Percentiles rank a stretch among this genome's conserved stretches.
Evolutionary conservation across 345 rosid genomes (phyloP).

Genomic region (Euphorbia lathyris): DNA sequence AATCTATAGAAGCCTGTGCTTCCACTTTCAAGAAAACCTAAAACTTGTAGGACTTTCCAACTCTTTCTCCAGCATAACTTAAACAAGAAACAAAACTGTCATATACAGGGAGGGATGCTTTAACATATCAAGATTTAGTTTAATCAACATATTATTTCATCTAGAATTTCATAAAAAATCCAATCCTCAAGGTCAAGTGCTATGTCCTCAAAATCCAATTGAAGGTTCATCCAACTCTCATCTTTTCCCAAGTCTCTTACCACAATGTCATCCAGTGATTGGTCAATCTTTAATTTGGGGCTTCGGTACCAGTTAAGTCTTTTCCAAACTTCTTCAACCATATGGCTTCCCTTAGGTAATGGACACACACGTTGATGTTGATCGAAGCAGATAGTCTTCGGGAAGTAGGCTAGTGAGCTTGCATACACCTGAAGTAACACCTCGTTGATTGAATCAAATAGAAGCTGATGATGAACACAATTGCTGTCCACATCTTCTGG

Average conservation of each 20-base stretch:
- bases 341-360: constrained; percentile 39
- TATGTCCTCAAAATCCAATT: constrained; percentile 52
- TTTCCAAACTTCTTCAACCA: constrained; percentile 65
- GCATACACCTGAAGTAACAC: constrained; percentile 46
- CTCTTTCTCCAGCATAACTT: not conserved
- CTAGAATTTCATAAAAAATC: constrained; percentile 58
- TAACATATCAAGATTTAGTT: too few species aligned
- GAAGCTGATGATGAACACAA: constrained; percentile 46
- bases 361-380: constrained; percentile 18
- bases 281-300: constrained; percentile 29
- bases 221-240: constrained; percentile 66
- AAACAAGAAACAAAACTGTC: constrained; percentile 2
- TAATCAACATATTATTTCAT: constrained; percentile 39
- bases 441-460: constrained; percentile 64
- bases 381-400: constrained; percentile 39
- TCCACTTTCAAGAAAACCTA: not conserved
- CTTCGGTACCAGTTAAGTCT: constrained; percentile 41
- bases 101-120: not conserved
- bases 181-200: constrained; percentile 71
- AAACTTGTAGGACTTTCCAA: not conserved
- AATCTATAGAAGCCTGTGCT: not conserved
- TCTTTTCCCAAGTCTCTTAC: constrained; percentile 47
- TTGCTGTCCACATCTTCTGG: constrained; percentile 18
- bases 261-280: constrained; percentile 57
- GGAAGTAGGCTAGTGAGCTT: constrained; percentile 50